phyloP scores from a whole-genome alignment of 805 yeast genomes.

The Teunomyces tritomae region DNA sequence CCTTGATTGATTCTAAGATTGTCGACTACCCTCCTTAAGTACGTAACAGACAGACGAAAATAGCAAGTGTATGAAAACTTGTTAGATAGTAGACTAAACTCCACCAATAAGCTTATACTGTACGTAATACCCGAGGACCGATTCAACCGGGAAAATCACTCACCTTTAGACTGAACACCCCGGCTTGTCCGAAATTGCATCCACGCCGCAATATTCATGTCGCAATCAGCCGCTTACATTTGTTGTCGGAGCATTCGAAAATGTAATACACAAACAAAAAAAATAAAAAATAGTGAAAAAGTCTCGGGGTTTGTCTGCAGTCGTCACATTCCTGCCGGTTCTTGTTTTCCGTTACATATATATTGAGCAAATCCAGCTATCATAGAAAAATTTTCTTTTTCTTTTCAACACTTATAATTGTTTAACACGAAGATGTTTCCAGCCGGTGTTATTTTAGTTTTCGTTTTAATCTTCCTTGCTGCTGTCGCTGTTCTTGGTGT shows the following conservation, averaged over 20 bases:
- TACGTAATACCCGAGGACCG: background rate
- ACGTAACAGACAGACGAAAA: background rate
- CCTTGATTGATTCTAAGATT: background rate
- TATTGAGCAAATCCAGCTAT: conserved; percentile 6
- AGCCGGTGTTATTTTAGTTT: conserved; percentile 72
- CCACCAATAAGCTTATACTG: background rate
- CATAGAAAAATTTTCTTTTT: conserved; percentile 4
- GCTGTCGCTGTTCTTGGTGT: conserved; percentile 31
- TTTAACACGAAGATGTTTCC: conserved; percentile 50
- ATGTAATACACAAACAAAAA: background rate
- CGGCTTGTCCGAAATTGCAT: background rate
- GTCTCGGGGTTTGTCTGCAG: background rate
- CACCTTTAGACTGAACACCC: background rate
- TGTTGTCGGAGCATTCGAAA: background rate
- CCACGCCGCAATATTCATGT: background rate
- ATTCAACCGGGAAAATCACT: conserved; percentile 1
- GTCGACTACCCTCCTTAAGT: background rate
- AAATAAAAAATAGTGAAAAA: background rate
- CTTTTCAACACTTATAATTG: conserved; percentile 4
- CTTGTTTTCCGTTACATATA: conserved; percentile 8
- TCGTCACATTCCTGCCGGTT: background rate
- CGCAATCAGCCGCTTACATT: conserved; percentile 3
- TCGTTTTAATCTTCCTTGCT: conserved; percentile 54
- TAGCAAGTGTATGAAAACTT: background rate
- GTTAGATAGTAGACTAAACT: background rate